Evolutionary conservation across 2,329 filamentous ascomycete species (phyloP), one percentile per base, ranked within the genome.

Genomic region (Metarhizium anisopliae): DNA sequence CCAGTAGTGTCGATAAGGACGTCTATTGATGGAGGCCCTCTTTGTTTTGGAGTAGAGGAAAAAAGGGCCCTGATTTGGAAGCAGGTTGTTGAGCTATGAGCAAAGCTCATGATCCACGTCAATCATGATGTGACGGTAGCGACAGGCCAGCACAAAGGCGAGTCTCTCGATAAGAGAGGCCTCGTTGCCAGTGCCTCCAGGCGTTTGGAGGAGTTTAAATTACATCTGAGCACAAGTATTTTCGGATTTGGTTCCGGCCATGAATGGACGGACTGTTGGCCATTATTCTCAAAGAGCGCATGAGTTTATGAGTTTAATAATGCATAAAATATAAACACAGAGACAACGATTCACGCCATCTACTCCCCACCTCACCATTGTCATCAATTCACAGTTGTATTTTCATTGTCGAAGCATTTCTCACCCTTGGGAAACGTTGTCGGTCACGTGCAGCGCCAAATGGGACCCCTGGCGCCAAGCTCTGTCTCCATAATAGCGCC

Each of bases 401-500:
- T 25, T 4, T 25, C 25, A 20, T 25, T 29, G 10, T 20, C 18
- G 20, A 47, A n/a, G 20, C 20, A 11, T 14, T 47, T 47, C 43
- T 43, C 18, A 14, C 7, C n/a, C n/a, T 25, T 47, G n/a, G 25
- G 8, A 18, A 2, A 6, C 25, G 8, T 14, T 29, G 10, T 16
- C 4, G 30, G 30, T 49, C 45, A 49, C 45, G 45, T 49, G 45
- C 45, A 49, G 10, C 20, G 2, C 6, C 42, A 45, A 45, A 18
- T 45, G 16, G 42, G 18, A 7, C 45, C 45, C 45, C 29, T 54
- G 16, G 42, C n/a, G 51, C 13, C 7, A 35, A 54, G 45, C 20
- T 29, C 45, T 14, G 45, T 20, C 45, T 25, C 45, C 49, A 58
- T 10, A 35, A 35, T 35, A 35, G 32, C 58, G 58, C 58, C 18